Percentiles rank a stretch among this genome's conserved stretches.
phyloP scores from a whole-genome alignment of 2,329 filamentous ascomycete genomes.

The Cadophora malorum region DNA sequence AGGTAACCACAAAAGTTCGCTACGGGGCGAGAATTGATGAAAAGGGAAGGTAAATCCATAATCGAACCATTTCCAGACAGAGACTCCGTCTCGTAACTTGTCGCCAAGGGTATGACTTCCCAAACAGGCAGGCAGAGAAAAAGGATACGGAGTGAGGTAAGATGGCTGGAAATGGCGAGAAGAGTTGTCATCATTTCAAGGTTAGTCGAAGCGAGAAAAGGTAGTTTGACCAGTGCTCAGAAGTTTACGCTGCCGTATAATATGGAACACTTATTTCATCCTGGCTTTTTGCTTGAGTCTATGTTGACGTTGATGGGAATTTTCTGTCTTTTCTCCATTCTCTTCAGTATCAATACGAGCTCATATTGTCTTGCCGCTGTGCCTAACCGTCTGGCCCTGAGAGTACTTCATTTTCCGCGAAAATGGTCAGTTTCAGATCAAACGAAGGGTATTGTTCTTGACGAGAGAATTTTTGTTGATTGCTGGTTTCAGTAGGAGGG shows the following conservation, averaged over 20 bases:
- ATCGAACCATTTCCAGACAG: background rate
- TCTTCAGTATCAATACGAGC: no score
- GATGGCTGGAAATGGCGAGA: background rate
- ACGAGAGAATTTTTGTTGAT: no score
- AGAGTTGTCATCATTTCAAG: background rate
- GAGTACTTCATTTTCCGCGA: no score
- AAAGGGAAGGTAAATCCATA: background rate
- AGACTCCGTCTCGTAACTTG: background rate
- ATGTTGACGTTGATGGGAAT: background rate
- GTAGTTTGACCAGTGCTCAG: background rate
- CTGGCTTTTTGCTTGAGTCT: background rate
- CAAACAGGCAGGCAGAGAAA: background rate
- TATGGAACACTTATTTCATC: no score
- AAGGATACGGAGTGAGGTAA: background rate
- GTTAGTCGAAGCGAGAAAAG: background rate
- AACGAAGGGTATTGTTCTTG: no score
- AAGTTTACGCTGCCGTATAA: background rate
- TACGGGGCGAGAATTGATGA: background rate
- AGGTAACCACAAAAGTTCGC: background rate
- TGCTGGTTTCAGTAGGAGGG: no score
- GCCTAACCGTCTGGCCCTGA: no score
- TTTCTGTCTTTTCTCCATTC: no score
- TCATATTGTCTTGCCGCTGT: no score
- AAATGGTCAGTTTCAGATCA: no score
- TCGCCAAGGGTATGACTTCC: background rate